Evolutionary conservation across 257 asterid genomes (phyloP).

Genomic region (Salvia splendens): DNA sequence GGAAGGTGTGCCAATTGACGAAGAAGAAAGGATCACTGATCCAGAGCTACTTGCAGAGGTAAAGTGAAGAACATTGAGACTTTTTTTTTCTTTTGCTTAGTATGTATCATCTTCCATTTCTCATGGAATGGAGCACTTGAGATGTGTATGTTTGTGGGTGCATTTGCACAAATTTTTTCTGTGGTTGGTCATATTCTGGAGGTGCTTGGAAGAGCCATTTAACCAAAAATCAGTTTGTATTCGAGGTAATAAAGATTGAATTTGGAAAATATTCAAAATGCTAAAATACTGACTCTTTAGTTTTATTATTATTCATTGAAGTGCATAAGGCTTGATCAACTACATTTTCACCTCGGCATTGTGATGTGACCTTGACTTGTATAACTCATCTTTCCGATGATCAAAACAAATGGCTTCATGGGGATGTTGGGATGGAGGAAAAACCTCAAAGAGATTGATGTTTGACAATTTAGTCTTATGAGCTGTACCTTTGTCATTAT

Average conservation of each 20-base stretch:
- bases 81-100: conserved; percentile 16
- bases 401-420: background rate
- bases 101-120: background rate
- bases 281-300: conserved; percentile 4
- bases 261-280: conserved; percentile 6
- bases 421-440: background rate
- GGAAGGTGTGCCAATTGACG: conserved; percentile 71
- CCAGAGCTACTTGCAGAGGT: conserved; percentile 89
- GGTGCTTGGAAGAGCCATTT: conserved; percentile 8
- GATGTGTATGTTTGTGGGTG: conserved; percentile 18
- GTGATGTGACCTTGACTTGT: conserved; percentile 3
- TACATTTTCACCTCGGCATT: background rate
- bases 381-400: background rate
- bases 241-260: background rate
- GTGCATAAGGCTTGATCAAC: background rate
- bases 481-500: conserved; percentile 18
- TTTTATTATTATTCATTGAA: background rate
- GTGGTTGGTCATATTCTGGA: conserved; percentile 9
- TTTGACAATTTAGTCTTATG: conserved; percentile 4
- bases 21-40: conserved; percentile 80
- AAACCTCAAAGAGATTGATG: background rate
- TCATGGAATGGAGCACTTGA: conserved; percentile 3
- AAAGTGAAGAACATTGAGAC: conserved; percentile 24
- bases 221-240: background rate
- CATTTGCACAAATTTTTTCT: background rate